Evolutionary conservation across 441 rosid genomes (phyloP), one percentile per base, ranked within the genome.

Genomic region (Euphorbia celastroides): DNA sequence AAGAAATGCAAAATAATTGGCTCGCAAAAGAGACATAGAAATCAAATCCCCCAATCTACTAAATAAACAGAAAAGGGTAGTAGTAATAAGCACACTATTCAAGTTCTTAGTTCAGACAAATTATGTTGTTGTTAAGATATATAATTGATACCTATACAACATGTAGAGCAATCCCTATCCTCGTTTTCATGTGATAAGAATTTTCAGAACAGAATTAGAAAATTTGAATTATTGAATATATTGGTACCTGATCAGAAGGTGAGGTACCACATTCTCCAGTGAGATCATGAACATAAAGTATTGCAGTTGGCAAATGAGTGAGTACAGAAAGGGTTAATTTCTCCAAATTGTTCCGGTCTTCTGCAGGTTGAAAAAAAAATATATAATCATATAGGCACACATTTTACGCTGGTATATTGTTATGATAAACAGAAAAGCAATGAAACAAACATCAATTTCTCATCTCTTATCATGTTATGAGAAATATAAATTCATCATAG

Each of bases 201-300:
- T 32, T 22, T 26, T 25, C 25, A 20, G 42, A 22, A 27, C 19
- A 22, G 27, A 6, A 20, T 7, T 44, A 19, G 23, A 41, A 42
- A 61, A 28, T 62, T 50, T 2, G 12, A 57, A 22, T 25, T 30
- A n/a, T 26, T 11, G 20, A 54, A 55, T 62, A 58, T 20, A 11
- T 55, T 31, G 36, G 32, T 73, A 88, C 99, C 99, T 94, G 98
- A 81, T 94, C 89, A 76, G 97, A 89, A 27, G 90, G 81, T 5
- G 98, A 86, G 67, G 83, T 94, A 54, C 99, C 99, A 66, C 99
- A 94, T 74, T 94, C 94, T 80, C 99, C 99, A 13, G 99, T 74
- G 59, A 89, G 81, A 82, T 94, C 99, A 66, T 94, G 99, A 68
- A 94, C 97, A 79, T 86, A 92, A 27, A 94, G 75, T 70, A 92